Percentiles rank a stretch among this genome's conserved stretches.
These are phyloP conservation scores for Albizia julibrissin DNA, from an alignment of 306 rosid genomes.

Conservation along the genomic window DNA sequence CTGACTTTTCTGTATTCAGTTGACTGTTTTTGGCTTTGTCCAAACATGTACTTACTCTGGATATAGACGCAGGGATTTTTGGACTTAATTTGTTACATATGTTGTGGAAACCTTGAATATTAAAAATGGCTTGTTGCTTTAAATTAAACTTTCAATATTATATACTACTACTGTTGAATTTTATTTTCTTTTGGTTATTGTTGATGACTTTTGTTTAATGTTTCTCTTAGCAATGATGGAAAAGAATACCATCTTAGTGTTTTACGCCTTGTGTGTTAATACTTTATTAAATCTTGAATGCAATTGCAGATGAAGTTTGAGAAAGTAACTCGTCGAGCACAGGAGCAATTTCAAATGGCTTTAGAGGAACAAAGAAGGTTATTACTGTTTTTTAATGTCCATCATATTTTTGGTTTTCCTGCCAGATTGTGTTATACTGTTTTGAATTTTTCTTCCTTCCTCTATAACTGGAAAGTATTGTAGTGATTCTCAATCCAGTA, in stretches of 20 bases:
- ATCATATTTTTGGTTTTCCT: conserved; percentile 16
- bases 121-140: not conserved
- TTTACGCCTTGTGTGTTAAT: conserved; percentile 20
- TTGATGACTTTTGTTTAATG: not conserved
- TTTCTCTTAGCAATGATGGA: not conserved
- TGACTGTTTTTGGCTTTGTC: not conserved
- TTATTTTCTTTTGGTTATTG: not conserved
- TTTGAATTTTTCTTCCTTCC: conserved; percentile 8
- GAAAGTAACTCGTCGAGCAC: conserved; percentile 93
- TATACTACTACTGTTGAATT: not conserved
- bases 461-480: conserved; percentile 1
- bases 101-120: not conserved
- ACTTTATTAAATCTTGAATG: conserved; percentile 19
- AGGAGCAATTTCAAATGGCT: conserved; percentile 93
- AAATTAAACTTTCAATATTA: not conserved
- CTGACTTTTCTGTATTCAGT: not conserved
- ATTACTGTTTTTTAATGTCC: not conserved
- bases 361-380: conserved; percentile 95
- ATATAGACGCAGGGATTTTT: conserved; percentile 5
- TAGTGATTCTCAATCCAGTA: not conserved
- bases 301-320: conserved; percentile 79
- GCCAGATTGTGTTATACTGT: not conserved
- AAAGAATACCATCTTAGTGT: not conserved
- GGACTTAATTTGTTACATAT: not conserved
- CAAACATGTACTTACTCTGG: conserved; percentile 6